Evolutionary conservation across 331 rosid species (phyloP), one percentile per base, ranked within the genome.

Genomic region (Saraca asoca): DNA sequence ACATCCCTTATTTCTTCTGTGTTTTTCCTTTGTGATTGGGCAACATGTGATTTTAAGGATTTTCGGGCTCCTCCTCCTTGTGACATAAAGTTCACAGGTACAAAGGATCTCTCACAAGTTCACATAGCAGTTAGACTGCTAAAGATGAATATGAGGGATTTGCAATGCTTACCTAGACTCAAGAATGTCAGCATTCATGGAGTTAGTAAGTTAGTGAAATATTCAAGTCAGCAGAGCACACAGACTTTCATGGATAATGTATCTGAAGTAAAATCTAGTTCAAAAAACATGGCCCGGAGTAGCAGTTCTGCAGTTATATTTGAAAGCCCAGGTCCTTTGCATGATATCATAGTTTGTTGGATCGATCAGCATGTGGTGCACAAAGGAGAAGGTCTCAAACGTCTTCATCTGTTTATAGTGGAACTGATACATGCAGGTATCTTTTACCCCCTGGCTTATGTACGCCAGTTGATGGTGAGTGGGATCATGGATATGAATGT

Each of bases 11-110:
- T 87, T 71, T 76, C 83, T 77, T 88, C 99, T 9, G 91, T 88
- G 53, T 94, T 94, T 85, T 88, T 88, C 81, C 87, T 94, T 33
- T 90, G 96, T n/a, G 99, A 94, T 80, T 94, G 99, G 99, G 99
- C 99, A 69, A 90, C 99, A 45, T 94, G 99, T 85, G 96, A 85
- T 73, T 94, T 83, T 82, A 77, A 97, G 85, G 88, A 86, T 80
- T 88, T 88, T 79, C 82, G 85, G 51, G 62, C 77, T 82, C 62
- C 86, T 29, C 82, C 82, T 10, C 89, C 88, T 20, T 56, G 61
- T 77, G 85, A 90, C 67, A 49, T 83, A 46, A 90, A 86, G 81
- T 85, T 90, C 60, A 80, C 99, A 5, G 99, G 99, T 42, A 77
- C 88, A 65, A 86, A 82, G 76, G 99, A 90, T 83, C 76, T 83